Percentiles rank a stretch among this genome's conserved stretches.
These are phyloP conservation scores for Crucibulum laeve DNA, from an alignment of 768 basidiomycete genomes.

Conservation along the genomic window DNA sequence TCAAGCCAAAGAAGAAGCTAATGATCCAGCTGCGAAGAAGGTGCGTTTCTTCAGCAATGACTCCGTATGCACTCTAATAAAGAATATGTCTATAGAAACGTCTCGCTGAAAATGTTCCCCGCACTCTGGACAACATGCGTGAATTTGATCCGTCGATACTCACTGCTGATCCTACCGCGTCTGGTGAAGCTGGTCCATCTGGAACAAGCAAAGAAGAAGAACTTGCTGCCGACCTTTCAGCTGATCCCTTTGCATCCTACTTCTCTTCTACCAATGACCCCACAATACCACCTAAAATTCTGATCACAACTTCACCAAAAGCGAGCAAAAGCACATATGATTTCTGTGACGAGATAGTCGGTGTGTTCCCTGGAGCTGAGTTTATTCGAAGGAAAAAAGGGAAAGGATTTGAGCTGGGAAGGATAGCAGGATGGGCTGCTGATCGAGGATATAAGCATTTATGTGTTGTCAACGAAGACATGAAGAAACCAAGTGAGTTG, in stretches of 20 bases:
- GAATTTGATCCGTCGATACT: conserved; percentile 74
- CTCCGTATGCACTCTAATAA: not conserved
- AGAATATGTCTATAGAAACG: conserved; percentile 54
- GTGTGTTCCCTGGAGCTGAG: conserved; percentile 89
- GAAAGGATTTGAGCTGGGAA: conserved; percentile 85
- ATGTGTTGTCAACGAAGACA: conserved; percentile 93
- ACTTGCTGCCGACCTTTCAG: conserved; percentile 60
- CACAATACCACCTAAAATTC: conserved; percentile 74
- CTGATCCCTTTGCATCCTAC: conserved; percentile 76
- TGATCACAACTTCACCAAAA: conserved; percentile 87
- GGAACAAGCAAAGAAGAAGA: conserved; percentile 41
- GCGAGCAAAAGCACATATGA: conserved; percentile 87
- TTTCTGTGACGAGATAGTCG: conserved; percentile 89
- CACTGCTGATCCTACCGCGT: conserved; percentile 42
- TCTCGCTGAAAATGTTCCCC: conserved; percentile 78
- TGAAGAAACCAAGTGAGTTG: conserved; percentile 85
- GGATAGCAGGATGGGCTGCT: conserved; percentile 91
- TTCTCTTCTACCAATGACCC: conserved; percentile 68
- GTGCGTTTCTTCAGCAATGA: conserved; percentile 31
- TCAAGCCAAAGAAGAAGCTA: conserved; percentile 69
- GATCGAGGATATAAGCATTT: conserved; percentile 85
- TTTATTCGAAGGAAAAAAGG: conserved; percentile 84
- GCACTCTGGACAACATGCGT: conserved; percentile 90
- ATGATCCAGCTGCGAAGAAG: conserved; percentile 74
- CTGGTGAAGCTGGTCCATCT: conserved; percentile 21